Evolutionary conservation across 768 basidiomycete species (phyloP).

Genomic region (Crassisporium funariophilum): DNA sequence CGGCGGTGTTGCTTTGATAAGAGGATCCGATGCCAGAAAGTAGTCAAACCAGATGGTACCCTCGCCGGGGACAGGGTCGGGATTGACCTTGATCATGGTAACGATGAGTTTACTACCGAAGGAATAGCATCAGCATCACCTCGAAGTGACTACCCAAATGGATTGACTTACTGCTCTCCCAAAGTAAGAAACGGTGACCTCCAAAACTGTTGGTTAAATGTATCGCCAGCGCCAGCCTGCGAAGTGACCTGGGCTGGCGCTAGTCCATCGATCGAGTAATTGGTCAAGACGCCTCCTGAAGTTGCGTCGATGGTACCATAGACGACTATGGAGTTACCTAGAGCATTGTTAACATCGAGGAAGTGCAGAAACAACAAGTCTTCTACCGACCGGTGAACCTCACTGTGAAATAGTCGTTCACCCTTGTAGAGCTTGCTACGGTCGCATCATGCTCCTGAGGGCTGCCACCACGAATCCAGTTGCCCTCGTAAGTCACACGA

Average conservation of each 20-base stretch:
- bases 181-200: constrained; percentile 25
- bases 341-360: neutral
- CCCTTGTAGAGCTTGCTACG: constrained; percentile 33
- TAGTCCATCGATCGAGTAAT: constrained; percentile 35
- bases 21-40: constrained; percentile 32
- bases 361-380: neutral
- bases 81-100: constrained; percentile 36
- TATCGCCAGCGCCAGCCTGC: constrained; percentile 28
- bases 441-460: constrained; percentile 29
- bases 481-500: constrained; percentile 33
- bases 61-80: constrained; percentile 25
- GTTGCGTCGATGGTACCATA: constrained; percentile 37
- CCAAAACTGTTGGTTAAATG: constrained; percentile 38
- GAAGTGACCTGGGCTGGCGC: constrained; percentile 27
- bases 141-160: neutral
- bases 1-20: constrained; percentile 10
- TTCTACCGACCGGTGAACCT: constrained; percentile 32
- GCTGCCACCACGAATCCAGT: constrained; percentile 34
- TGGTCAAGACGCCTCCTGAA: constrained; percentile 37
- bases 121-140: neutral
- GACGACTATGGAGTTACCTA: constrained; percentile 36
- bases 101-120: constrained; percentile 31
- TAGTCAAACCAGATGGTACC: constrained; percentile 48
- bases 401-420: constrained; percentile 36
- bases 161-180: constrained; percentile 32